phyloP scores from a whole-genome alignment of 768 basidiomycete genomes.

The Termitomyces sp. region DNA sequence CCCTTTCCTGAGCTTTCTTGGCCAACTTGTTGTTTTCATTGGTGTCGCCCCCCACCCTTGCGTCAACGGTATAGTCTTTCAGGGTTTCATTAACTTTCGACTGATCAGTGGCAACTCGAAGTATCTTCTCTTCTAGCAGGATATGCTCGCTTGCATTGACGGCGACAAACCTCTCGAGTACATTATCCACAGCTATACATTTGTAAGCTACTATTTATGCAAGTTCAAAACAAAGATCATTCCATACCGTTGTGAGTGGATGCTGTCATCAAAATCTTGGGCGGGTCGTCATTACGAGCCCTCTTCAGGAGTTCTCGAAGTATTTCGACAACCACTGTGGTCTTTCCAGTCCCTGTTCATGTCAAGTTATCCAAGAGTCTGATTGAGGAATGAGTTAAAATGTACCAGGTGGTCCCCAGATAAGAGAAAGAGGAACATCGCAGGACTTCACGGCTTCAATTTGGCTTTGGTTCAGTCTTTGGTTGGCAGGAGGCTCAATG shows the following conservation, averaged over 20 bases:
- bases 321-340: conserved; percentile 63
- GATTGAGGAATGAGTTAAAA: neutral
- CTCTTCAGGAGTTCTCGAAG: conserved; percentile 35
- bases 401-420: conserved; percentile 68
- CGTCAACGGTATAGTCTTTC: conserved; percentile 58
- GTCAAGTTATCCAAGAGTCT: neutral
- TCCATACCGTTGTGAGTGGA: conserved; percentile 60
- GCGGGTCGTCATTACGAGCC: conserved; percentile 19
- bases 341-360: conserved; percentile 59
- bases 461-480: conserved; percentile 51
- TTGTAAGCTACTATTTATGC: neutral
- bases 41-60: conserved; percentile 57
- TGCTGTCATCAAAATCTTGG: conserved; percentile 63
- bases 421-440: conserved; percentile 41
- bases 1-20: conserved; percentile 53
- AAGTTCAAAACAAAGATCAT: neutral
- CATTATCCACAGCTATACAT: conserved; percentile 61
- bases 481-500: neutral
- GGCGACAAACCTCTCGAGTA: conserved; percentile 54
- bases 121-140: conserved; percentile 50
- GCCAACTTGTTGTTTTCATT: conserved; percentile 52
- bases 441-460: conserved; percentile 41
- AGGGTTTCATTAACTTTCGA: conserved; percentile 54
- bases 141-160: conserved; percentile 38
- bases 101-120: conserved; percentile 64